Percentiles rank a stretch among this genome's conserved stretches.
Conservation (phyloP, 495 filamentous ascomycete species). For the Echria macrotheca region DNA sequence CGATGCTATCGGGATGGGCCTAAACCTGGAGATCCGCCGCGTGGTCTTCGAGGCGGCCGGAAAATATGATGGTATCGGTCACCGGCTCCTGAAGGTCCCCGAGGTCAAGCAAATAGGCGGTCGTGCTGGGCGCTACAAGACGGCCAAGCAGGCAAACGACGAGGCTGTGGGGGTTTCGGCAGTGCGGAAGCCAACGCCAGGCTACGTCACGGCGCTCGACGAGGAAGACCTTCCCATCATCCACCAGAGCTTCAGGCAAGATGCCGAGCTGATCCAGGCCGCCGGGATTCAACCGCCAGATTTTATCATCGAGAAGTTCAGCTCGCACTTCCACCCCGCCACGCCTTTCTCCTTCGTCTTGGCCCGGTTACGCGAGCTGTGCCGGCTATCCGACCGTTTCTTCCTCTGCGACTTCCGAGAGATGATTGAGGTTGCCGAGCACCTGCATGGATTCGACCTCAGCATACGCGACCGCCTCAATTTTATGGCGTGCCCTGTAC, state of each 20-base stretch:
- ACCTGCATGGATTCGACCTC: conserved; percentile 62
- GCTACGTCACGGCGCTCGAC: conserved; percentile 78
- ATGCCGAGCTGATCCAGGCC: conserved; percentile 60
- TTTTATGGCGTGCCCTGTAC: conserved; percentile 65
- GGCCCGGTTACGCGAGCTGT: conserved; percentile 61
- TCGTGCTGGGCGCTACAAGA: conserved; percentile 82
- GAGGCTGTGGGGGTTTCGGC: conserved; percentile 19
- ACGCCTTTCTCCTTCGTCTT: conserved; percentile 76
- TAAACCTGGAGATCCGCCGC: conserved; percentile 90
- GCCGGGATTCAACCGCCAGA: conserved; percentile 73
- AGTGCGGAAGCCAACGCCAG: too few relatives aligned
- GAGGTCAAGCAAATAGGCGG: conserved; percentile 94
- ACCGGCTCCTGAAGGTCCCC: conserved; percentile 54
- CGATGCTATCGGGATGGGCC: conserved; percentile 95
- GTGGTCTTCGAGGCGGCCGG: conserved; percentile 75
- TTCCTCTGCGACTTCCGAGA: conserved; percentile 61
- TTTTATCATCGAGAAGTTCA: conserved; percentile 61
- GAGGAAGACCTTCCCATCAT: conserved; percentile 61
- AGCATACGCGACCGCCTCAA: conserved; percentile 65
- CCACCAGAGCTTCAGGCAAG: conserved; percentile 51
- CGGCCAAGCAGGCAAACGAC: conserved; percentile 49
- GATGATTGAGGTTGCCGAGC: conserved; percentile 58
- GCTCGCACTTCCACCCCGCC: conserved; percentile 67
- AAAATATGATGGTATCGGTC: conserved; percentile 56
- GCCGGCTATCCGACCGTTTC: conserved; percentile 56